Evolutionary conservation across 345 rosid genomes (phyloP).

Genomic region (Carallia pectinifolia): DNA sequence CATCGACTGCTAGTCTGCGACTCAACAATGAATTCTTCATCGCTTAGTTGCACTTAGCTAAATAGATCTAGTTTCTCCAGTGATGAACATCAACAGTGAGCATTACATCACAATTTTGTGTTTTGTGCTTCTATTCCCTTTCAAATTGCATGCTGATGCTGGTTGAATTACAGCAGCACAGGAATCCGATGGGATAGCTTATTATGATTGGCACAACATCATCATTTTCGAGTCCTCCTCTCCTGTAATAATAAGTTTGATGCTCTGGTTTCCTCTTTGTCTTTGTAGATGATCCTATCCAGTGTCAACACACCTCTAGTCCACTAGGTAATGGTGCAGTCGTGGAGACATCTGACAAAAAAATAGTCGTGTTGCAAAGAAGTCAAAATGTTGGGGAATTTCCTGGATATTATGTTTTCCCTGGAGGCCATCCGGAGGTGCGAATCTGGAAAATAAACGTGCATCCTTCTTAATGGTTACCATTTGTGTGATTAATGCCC

Average conservation of each 20-base stretch:
- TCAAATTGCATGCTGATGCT: neutral
- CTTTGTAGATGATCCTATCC: slow-evolving; percentile 50
- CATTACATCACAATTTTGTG: neutral
- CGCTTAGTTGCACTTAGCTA: no score
- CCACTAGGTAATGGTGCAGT: slow-evolving; percentile 85
- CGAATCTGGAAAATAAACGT: slow-evolving; percentile 1
- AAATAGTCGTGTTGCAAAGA: slow-evolving; percentile 64
- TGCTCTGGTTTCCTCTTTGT: slow-evolving; percentile 10
- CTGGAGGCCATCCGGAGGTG: slow-evolving; percentile 98
- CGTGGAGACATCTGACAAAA: slow-evolving; percentile 69
- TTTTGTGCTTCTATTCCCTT: slow-evolving; percentile 2
- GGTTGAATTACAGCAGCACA: no score
- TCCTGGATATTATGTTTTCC: slow-evolving; percentile 86
- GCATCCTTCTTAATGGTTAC: neutral
- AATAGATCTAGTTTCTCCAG: neutral
- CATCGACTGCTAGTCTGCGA: neutral
- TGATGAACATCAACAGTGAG: neutral
- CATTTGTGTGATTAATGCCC: neutral
- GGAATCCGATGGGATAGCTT: no score
- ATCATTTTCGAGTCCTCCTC: no score
- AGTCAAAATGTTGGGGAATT: slow-evolving; percentile 91
- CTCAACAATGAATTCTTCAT: no score
- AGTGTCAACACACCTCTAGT: slow-evolving; percentile 75
- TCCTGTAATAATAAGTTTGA: slow-evolving; percentile 1
- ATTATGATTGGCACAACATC: no score